phyloP scores from a whole-genome alignment of 495 filamentous ascomycete species.

The Aspergillus olivimuriae region DNA sequence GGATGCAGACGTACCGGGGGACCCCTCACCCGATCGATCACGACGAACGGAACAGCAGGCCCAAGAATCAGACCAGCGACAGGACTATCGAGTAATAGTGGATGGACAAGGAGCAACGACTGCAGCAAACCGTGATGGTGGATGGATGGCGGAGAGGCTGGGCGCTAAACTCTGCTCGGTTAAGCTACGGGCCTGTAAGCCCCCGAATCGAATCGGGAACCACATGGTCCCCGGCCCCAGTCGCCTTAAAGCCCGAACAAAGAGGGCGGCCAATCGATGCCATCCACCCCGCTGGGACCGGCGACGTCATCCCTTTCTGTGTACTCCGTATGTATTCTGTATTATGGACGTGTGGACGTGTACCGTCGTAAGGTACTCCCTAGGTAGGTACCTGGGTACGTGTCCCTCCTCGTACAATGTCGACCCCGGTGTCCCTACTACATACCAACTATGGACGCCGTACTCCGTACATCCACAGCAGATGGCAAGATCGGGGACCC shows the following conservation, averaged over 20 bases:
- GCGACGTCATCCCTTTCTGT: neutral
- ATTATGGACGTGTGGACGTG: no score
- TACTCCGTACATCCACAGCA: no score
- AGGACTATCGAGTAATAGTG: neutral
- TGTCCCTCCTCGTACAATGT: no score
- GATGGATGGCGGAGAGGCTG: no score
- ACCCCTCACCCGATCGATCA: no score
- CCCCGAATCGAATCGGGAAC: constrained; percentile 16
- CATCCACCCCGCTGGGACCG: neutral
- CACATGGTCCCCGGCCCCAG: constrained; percentile 16
- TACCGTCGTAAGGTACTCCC: neutral
- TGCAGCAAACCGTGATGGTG: constrained; percentile 3
- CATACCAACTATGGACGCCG: no score
- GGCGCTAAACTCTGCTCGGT: neutral
- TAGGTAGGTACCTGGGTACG: neutral
- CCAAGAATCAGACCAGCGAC: neutral
- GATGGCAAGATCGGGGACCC: no score
- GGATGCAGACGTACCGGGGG: no score
- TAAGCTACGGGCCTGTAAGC: neutral
- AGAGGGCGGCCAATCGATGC: constrained; percentile 13
- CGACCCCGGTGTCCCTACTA: constrained; percentile 3
- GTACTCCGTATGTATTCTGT: no score
- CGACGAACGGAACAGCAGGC: neutral
- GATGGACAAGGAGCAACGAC: neutral
- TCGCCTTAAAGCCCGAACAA: constrained; percentile 13